Evolutionary conservation across 257 asterid genomes (phyloP).

Genomic region (Forsythia viridissima): DNA sequence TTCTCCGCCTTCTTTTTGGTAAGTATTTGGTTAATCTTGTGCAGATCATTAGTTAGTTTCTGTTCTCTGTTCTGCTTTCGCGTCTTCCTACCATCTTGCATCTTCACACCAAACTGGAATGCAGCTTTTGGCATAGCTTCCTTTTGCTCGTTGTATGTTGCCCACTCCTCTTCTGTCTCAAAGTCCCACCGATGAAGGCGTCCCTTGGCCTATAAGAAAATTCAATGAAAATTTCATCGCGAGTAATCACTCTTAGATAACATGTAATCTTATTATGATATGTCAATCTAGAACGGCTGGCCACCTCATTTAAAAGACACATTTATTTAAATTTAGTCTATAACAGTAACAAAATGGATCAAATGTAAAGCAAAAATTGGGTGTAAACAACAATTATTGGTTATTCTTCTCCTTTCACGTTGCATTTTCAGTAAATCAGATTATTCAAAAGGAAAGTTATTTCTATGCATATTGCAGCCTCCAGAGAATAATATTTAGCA

Average conservation of each 20-base stretch:
- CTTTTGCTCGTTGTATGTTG: slow-evolving; percentile 92
- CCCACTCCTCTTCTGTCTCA: slow-evolving; percentile 99
- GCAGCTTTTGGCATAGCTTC: slow-evolving; percentile 99
- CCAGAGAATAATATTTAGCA: neutral
- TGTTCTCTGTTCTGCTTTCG: slow-evolving; percentile 96
- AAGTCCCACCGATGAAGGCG: slow-evolving; percentile 99
- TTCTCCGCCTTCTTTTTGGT: slow-evolving; percentile 72
- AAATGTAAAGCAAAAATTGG: too few relatives aligned
- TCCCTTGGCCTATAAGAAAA: slow-evolving; percentile 77
- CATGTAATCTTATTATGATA: neutral
- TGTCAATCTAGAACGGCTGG: neutral
- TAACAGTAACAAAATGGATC: too few relatives aligned
- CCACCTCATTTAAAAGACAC: neutral
- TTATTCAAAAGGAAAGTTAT: neutral
- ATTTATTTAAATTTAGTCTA: too few relatives aligned
- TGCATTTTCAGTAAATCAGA: too few relatives aligned
- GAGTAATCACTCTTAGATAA: neutral
- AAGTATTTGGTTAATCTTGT: slow-evolving; percentile 86
- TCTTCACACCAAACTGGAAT: slow-evolving; percentile 98
- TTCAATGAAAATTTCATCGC: neutral
- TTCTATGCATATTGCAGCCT: neutral
- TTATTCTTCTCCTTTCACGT: too few relatives aligned
- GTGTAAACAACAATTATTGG: too few relatives aligned
- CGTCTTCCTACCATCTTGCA: slow-evolving; percentile 99
- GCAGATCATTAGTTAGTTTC: slow-evolving; percentile 90